Evolutionary conservation across 2,329 filamentous ascomycete genomes (phyloP), one percentile per base, ranked within the genome.

Genomic region (Colletotrichum sp.): DNA sequence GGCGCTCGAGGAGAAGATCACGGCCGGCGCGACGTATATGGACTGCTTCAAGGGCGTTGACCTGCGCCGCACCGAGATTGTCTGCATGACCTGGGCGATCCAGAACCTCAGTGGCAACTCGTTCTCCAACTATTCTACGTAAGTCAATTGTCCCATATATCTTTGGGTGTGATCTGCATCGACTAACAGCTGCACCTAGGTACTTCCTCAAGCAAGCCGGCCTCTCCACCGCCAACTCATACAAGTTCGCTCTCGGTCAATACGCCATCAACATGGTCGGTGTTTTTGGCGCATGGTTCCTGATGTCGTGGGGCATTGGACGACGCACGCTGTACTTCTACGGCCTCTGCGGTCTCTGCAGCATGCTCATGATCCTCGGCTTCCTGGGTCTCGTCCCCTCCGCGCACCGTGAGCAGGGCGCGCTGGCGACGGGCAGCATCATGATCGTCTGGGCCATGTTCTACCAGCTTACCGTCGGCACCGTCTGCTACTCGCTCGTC

Each of bases 401-500:
- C 0, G 80, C 85, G 1, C 89, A 95, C 79, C 87, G 90, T 8
- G 82, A 89, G 43, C 84, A 91, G 78, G 92, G 90, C 1, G 94
- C 94, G 5, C 87, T 96, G 73, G 95, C 95, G 2, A 97, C 95
- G 0, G 95, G 95, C n/a, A 91, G 91, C 75, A 94, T 98, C 84
- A 96, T 98, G 94, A 88, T 97, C 39, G 84, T 93, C 71, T 97
- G 94, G 94, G 93, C 96, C 1, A 86, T 97, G 61, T 91, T 93
- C 80, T 98, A 98, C 85, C 95, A 98, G 83, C 88, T 96, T 64
- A 94, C 95, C 0, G 95, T 98, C 65, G 96, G 96, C 52, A 97
- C 96, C 0, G 95, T 98, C 9, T 95, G 94, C 84, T 98, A 97
- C 86, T 97, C 95, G 0, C 90, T 98, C 13, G 96, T 98, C 6